Evolutionary conservation across 192 early-diverging fungal species (phyloP).

Genomic region (Rhizoclosmatium globosum): DNA sequence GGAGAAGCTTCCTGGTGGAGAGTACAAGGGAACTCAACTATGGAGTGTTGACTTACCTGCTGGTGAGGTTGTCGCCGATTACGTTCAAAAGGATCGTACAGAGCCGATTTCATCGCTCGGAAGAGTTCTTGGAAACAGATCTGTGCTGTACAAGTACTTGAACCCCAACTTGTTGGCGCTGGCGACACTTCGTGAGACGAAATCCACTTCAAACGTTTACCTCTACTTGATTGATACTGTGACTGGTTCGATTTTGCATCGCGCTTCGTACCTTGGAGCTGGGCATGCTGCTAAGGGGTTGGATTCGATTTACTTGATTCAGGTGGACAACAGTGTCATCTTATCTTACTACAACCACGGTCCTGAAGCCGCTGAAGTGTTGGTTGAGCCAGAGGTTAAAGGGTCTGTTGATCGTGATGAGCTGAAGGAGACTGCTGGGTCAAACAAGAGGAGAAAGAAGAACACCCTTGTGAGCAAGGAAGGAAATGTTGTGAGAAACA

Average conservation of each 20-base stretch:
- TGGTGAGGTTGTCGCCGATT: constrained; percentile 51
- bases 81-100: constrained; percentile 27
- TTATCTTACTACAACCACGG: constrained; percentile 91
- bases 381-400: constrained; percentile 21
- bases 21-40: constrained; percentile 28
- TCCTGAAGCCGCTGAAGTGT: constrained; percentile 38
- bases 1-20: constrained; percentile 33
- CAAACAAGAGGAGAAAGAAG: constrained; percentile 33
- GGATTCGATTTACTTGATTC: constrained; percentile 67
- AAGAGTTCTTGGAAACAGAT: constrained; percentile 91
- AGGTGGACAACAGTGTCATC: constrained; percentile 89
- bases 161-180: constrained; percentile 90
- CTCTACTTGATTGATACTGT: constrained; percentile 91
- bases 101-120: constrained; percentile 88
- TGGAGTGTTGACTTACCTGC: constrained; percentile 50
- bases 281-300: constrained; percentile 36
- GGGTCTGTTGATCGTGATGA: constrained; percentile 29
- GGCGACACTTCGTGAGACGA: constrained; percentile 61
- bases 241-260: constrained; percentile 83
- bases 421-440: constrained; percentile 11
- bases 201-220: constrained; percentile 52
- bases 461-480: constrained; percentile 27
- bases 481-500: constrained; percentile 8
- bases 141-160: constrained; percentile 98
- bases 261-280: constrained; percentile 64